Percentiles rank a stretch among this genome's conserved stretches.
These are phyloP conservation scores for Stylosanthes scabra DNA, from an alignment of 331 rosid species.

Conservation along the genomic window DNA sequence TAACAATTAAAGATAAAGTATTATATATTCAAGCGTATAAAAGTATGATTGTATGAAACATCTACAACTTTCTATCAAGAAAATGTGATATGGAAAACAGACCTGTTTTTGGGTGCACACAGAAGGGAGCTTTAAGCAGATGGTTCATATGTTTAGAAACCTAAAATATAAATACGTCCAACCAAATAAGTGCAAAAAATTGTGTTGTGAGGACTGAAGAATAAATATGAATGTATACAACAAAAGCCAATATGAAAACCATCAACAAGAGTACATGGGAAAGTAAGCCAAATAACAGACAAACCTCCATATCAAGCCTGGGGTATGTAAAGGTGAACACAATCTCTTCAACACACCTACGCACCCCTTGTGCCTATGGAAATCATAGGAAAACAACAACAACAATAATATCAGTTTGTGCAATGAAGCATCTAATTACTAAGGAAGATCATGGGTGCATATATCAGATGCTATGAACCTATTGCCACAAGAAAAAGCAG, in stretches of 20 bases:
- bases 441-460: background rate
- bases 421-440: constrained; percentile 18
- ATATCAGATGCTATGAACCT: background rate
- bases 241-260: constrained; percentile 12
- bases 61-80: background rate
- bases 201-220: background rate
- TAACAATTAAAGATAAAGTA: background rate
- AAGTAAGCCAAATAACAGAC: constrained; percentile 22
- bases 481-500: constrained; percentile 13
- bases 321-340: constrained; percentile 90
- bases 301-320: constrained; percentile 94
- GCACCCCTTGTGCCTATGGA: constrained; percentile 65
- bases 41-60: background rate
- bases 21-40: background rate
- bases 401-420: constrained; percentile 2
- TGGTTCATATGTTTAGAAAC: constrained; percentile 92
- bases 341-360: constrained; percentile 83
- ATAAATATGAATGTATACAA: background rate
- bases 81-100: constrained; percentile 5
- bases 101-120: constrained; percentile 93
- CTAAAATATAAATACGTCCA: constrained; percentile 43
- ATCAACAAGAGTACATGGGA: constrained; percentile 6
- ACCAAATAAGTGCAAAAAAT: background rate
- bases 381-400: background rate
- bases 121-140: constrained; percentile 87